A percentile compares a stretch with the other conserved stretches of the same genome.
phyloP scores from a whole-genome alignment of 805 yeast genomes.

The Kregervanrija fluxuum region DNA sequence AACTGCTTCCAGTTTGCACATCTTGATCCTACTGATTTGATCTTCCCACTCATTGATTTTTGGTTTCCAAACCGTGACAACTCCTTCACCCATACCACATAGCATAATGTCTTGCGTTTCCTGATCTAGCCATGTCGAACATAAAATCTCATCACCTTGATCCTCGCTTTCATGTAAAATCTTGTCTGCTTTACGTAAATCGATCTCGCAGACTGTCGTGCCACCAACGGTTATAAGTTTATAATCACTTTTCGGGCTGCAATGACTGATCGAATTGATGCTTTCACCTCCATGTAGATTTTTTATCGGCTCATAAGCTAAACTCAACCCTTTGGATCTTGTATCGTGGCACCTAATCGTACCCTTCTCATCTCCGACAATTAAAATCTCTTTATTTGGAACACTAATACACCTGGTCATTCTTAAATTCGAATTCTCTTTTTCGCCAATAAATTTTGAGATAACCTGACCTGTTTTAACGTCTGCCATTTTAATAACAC shows the following conservation, averaged over 20 bases:
- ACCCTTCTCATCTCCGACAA: conserved; percentile 68
- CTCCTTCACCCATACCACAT: conserved; percentile 90
- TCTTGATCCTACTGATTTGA: conserved; percentile 69
- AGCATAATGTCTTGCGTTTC: conserved; percentile 43
- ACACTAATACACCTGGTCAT: conserved; percentile 39
- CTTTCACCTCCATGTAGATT: conserved; percentile 73
- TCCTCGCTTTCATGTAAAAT: conserved; percentile 65
- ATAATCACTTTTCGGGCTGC: conserved; percentile 66
- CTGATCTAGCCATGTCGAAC: conserved; percentile 62
- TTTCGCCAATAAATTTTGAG: conserved; percentile 33
- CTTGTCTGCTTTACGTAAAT: conserved; percentile 55
- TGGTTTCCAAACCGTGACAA: conserved; percentile 80
- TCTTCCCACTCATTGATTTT: conserved; percentile 62
- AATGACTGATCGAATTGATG: conserved; percentile 63
- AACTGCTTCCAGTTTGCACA: conserved; percentile 55
- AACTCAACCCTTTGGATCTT: conserved; percentile 33
- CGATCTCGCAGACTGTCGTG: conserved; percentile 72
- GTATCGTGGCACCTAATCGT: conserved; percentile 57
- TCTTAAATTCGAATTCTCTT: conserved; percentile 1
- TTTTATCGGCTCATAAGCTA: conserved; percentile 37
- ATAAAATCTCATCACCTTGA: conserved; percentile 87
- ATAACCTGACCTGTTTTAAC: conserved; percentile 70
- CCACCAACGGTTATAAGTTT: conserved; percentile 78
- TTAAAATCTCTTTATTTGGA: conserved; percentile 39
- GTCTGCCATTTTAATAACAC: conserved; percentile 66